phyloP scores from a whole-genome alignment of 352 stramenopile species.

The Globisporangium paddicum region DNA sequence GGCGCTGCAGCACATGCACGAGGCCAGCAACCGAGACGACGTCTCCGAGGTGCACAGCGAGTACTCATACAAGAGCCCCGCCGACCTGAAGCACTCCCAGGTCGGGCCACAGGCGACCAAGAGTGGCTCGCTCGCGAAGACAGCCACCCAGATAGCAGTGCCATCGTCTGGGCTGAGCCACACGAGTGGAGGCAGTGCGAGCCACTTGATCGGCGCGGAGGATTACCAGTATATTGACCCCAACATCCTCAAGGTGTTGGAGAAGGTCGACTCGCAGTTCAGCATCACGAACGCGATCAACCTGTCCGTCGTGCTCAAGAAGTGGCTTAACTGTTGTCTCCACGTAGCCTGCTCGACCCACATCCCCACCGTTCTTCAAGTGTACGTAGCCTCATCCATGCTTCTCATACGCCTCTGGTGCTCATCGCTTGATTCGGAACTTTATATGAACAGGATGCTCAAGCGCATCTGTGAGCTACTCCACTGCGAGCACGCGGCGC shows the following conservation, averaged over 20 bases:
- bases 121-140: not conserved
- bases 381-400: slow-evolving; percentile 6
- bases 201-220: slow-evolving; percentile 34
- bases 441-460: slow-evolving; percentile 27
- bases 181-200: not conserved
- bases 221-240: slow-evolving; percentile 72
- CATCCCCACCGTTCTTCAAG: slow-evolving; percentile 31
- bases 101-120: not conserved
- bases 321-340: slow-evolving; percentile 68
- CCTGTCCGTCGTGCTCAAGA: slow-evolving; percentile 58
- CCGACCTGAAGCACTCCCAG: slow-evolving; percentile 13
- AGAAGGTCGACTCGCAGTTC: slow-evolving; percentile 85
- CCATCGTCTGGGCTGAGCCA: not conserved
- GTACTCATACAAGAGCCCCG: slow-evolving; percentile 4
- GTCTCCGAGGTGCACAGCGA: slow-evolving; percentile 19
- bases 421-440: not conserved
- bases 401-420: not conserved
- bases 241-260: slow-evolving; percentile 73
- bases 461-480: slow-evolving; percentile 54
- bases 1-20: slow-evolving; percentile 66
- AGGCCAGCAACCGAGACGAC: slow-evolving; percentile 32
- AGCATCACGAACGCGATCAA: slow-evolving; percentile 79
- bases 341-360: slow-evolving; percentile 54
- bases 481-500: slow-evolving; percentile 63
- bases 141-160: not conserved